These are phyloP conservation scores for Paecilomyces sp. DNA, from an alignment of 2,329 filamentous ascomycete species.

Conservation along the genomic window DNA sequence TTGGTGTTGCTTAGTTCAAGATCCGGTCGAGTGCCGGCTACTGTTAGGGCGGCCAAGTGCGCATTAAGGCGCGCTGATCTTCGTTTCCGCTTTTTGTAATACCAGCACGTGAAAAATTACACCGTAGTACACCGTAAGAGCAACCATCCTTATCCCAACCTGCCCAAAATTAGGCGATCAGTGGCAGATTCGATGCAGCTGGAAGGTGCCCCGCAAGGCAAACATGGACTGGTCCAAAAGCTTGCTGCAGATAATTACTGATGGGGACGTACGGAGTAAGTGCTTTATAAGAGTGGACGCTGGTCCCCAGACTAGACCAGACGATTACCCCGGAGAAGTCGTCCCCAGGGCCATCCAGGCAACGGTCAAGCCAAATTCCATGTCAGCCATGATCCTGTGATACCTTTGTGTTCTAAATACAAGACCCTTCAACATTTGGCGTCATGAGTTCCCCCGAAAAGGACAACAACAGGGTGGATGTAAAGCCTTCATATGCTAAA, in stretches of 20 bases:
- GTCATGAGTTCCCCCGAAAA: neutral
- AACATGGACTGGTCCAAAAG: neutral
- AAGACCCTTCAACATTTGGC: neutral
- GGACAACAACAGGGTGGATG: slow-evolving; percentile 14
- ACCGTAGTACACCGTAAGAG: neutral
- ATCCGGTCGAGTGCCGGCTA: neutral
- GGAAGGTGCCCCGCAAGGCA: neutral
- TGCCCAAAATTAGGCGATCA: neutral
- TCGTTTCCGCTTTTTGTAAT: neutral
- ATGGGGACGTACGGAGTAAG: neutral
- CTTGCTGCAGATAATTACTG: neutral
- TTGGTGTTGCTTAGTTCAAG: neutral
- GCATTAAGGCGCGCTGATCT: neutral
- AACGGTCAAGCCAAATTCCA: neutral
- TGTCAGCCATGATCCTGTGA: neutral
- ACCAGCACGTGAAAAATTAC: neutral
- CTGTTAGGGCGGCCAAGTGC: too few species aligned
- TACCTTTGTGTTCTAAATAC: neutral
- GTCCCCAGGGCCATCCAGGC: neutral
- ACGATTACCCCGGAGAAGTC: neutral
- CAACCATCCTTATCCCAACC: neutral
- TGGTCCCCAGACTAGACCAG: neutral
- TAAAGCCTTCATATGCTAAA: slow-evolving; percentile 18
- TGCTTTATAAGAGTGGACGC: neutral
- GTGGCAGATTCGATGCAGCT: neutral